phyloP scores from a whole-genome alignment of 2,329 filamentous ascomycete species.

The Monilinia polystroma region DNA sequence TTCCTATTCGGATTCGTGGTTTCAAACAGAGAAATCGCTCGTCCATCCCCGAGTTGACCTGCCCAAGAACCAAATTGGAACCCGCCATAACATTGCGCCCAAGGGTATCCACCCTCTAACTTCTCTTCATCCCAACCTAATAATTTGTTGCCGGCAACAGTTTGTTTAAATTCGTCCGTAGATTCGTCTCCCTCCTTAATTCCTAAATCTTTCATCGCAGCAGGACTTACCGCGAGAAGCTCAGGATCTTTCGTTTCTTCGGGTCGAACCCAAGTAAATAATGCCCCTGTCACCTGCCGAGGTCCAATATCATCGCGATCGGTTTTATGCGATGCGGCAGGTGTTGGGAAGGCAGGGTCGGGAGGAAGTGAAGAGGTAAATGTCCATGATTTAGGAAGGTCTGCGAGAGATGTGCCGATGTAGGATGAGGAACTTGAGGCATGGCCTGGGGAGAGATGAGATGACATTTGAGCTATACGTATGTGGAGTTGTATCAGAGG shows the following conservation, averaged over 20 bases:
- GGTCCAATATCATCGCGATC: slow-evolving; percentile 75
- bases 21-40: slow-evolving; percentile 93
- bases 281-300: slow-evolving; percentile 77
- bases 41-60: slow-evolving; percentile 89
- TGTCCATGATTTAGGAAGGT: slow-evolving; percentile 64
- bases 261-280: slow-evolving; percentile 90
- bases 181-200: slow-evolving; percentile 66
- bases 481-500: slow-evolving; percentile 36
- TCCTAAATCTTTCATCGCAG: slow-evolving; percentile 78
- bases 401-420: slow-evolving; percentile 44
- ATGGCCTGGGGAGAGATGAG: slow-evolving; percentile 41
- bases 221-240: slow-evolving; percentile 75
- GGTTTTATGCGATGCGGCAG: slow-evolving; percentile 75
- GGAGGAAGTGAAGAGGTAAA: slow-evolving; percentile 69
- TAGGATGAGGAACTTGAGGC: slow-evolving; percentile 24
- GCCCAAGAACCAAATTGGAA: slow-evolving; percentile 84
- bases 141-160: slow-evolving; percentile 80
- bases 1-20: slow-evolving; percentile 70
- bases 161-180: slow-evolving; percentile 70
- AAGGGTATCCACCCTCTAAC: slow-evolving; percentile 77
- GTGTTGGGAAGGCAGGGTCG: slow-evolving; percentile 77
- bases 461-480: slow-evolving; percentile 48
- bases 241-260: slow-evolving; percentile 70
- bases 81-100: slow-evolving; percentile 97
- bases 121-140: slow-evolving; percentile 72